These are phyloP conservation scores for Tephrocybe sp. DNA, from an alignment of 768 basidiomycete genomes.

Conservation along the genomic window DNA sequence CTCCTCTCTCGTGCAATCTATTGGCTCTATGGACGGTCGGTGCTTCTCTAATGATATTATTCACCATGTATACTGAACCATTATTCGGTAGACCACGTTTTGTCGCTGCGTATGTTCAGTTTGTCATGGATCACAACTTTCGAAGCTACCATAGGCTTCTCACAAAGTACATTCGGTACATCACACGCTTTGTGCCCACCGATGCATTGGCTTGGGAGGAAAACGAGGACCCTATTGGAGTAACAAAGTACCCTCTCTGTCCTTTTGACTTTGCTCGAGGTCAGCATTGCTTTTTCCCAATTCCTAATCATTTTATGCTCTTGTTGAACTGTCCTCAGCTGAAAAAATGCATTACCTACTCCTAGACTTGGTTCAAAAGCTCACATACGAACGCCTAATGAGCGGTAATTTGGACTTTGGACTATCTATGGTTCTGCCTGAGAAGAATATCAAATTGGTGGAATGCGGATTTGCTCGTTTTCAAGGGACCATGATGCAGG, in stretches of 20 bases:
- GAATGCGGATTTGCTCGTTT: background rate
- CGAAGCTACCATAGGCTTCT: conserved; percentile 1
- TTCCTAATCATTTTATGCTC: background rate
- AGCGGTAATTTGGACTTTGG: background rate
- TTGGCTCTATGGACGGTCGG: conserved; percentile 2
- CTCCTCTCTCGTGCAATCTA: background rate
- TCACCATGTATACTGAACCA: background rate
- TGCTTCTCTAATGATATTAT: background rate
- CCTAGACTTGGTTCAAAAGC: background rate
- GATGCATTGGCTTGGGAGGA: conserved; percentile 2
- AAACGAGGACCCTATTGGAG: background rate
- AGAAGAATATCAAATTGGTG: background rate
- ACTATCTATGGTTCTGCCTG: background rate
- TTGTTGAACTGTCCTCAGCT: background rate
- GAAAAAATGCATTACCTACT: background rate
- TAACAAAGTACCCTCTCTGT: background rate
- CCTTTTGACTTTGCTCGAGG: conserved; percentile 1
- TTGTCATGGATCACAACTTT: background rate
- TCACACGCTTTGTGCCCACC: background rate
- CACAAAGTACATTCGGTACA: background rate
- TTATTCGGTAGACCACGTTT: background rate
- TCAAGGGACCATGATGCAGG: background rate
- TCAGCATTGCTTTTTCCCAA: background rate
- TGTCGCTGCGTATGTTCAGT: conserved; percentile 1
- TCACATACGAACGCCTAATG: background rate